phyloP scores from a whole-genome alignment of 1,139 yeast genomes.

The Wickerhamomyces sp. region DNA sequence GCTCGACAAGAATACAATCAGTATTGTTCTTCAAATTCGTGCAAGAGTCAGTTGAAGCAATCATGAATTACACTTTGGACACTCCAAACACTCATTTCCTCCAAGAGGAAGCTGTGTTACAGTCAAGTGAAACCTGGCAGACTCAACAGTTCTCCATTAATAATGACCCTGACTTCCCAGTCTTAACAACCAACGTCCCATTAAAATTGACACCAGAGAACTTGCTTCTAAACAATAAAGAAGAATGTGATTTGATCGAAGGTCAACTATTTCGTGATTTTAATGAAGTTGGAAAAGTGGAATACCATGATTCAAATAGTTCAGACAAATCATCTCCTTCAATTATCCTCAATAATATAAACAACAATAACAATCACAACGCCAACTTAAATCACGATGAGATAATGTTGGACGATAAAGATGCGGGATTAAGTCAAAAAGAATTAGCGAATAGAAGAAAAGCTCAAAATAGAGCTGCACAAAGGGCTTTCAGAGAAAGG shows the following conservation, averaged over 20 bases:
- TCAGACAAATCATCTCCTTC: conserved; percentile 14
- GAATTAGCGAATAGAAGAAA: conserved; percentile 31
- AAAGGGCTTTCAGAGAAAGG: conserved; percentile 82
- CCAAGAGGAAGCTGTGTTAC: neutral
- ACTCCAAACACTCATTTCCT: neutral
- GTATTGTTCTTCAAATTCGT: too few species aligned
- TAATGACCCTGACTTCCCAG: neutral
- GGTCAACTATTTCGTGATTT: conserved; percentile 7
- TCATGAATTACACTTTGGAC: conserved; percentile 1
- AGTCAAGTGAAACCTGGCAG: conserved; percentile 1
- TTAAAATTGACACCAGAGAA: conserved; percentile 1
- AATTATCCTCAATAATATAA: conserved; percentile 2
- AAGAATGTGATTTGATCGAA: conserved; percentile 10
- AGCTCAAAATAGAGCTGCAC: conserved; percentile 88
- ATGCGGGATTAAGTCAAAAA: conserved; percentile 15
- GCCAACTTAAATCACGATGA: conserved; percentile 10
- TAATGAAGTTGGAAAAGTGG: conserved; percentile 7
- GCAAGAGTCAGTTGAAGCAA: too few species aligned
- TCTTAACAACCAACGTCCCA: neutral
- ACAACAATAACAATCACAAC: neutral
- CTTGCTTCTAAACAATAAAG: conserved; percentile 1
- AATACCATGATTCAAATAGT: conserved; percentile 3
- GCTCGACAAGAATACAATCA: too few species aligned
- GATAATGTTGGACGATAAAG: conserved; percentile 3
- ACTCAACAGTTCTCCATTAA: conserved; percentile 3